Evolutionary conservation across 768 basidiomycete genomes (phyloP).

Genomic region (Pisolithus microcarpus): DNA sequence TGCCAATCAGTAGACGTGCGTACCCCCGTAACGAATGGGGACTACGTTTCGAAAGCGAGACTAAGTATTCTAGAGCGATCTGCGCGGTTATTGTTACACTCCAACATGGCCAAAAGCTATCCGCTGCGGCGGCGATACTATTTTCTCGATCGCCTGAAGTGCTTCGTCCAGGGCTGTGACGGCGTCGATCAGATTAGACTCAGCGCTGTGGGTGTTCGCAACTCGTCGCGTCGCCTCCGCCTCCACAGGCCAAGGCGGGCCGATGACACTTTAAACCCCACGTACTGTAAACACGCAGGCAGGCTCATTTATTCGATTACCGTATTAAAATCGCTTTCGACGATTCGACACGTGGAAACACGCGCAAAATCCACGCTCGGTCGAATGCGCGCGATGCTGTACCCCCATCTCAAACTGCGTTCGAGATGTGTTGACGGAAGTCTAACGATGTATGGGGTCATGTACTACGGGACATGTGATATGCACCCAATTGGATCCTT

Average conservation of each 20-base stretch:
- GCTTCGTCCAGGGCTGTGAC: slow-evolving; percentile 16
- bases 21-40: too few relatives aligned
- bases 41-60: too few relatives aligned
- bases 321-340: slow-evolving; percentile 11
- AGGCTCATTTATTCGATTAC: slow-evolving; percentile 31
- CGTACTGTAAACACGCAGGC: slow-evolving; percentile 26
- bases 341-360: slow-evolving; percentile 25
- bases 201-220: slow-evolving; percentile 6
- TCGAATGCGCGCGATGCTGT: slow-evolving; percentile 16
- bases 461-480: slow-evolving; percentile 35
- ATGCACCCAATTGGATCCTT: slow-evolving; percentile 28
- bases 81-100: slow-evolving; percentile 5
- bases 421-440: too few relatives aligned
- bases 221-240: slow-evolving; percentile 19
- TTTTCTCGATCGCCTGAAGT: slow-evolving; percentile 7
- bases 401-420: slow-evolving; percentile 24
- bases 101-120: slow-evolving; percentile 26
- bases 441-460: slow-evolving; percentile 21
- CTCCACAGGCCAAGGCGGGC: slow-evolving; percentile 29
- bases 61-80: too few relatives aligned
- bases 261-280: slow-evolving; percentile 28
- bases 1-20: too few relatives aligned
- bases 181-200: slow-evolving; percentile 8
- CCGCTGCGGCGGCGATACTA: slow-evolving; percentile 16
- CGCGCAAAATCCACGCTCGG: slow-evolving; percentile 30